Evolutionary conservation across 2,329 filamentous ascomycete species (phyloP).

Genomic region (Biscogniauxia mediterranea): DNA sequence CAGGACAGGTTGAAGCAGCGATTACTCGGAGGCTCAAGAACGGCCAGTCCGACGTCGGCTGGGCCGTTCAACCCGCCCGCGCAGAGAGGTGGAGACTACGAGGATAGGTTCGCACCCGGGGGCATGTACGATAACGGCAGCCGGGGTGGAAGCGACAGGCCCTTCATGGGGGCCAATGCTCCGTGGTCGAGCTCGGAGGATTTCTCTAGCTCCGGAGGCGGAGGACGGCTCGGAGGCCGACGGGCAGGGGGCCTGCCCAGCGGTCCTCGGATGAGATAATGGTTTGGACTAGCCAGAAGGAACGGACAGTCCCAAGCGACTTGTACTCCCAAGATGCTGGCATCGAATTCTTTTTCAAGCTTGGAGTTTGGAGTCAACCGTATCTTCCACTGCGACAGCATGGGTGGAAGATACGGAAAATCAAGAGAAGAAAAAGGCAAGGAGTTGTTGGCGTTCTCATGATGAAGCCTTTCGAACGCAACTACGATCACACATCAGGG

Average conservation of each 20-base stretch:
- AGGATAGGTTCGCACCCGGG: conserved; percentile 46
- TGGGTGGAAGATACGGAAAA: neutral
- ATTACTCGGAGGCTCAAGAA: conserved; percentile 65
- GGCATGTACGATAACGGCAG: conserved; percentile 42
- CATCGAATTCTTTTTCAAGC: neutral
- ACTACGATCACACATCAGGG: neutral
- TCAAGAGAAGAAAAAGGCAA: neutral
- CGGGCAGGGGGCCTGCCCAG: conserved; percentile 39
- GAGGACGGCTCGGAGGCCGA: conserved; percentile 36
- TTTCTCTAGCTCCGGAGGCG: conserved; percentile 36
- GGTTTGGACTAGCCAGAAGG: neutral
- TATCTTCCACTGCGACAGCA: neutral
- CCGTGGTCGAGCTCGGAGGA: conserved; percentile 47
- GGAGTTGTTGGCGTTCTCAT: neutral
- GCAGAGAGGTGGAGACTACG: conserved; percentile 37
- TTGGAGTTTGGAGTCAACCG: neutral
- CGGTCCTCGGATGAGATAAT: conserved; percentile 42
- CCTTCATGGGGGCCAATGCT: conserved; percentile 46
- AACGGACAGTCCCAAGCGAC: neutral
- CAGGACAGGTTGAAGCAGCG: conserved; percentile 81
- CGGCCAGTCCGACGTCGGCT: conserved; percentile 51
- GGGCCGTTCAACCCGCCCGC: conserved; percentile 47
- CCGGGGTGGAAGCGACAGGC: conserved; percentile 35
- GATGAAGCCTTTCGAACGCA: neutral
- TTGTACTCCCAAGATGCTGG: neutral